A percentile compares a stretch with the other conserved stretches of the same genome.
Evolutionary conservation across 768 basidiomycete genomes (phyloP).

Genomic region (Suillus subluteus): DNA sequence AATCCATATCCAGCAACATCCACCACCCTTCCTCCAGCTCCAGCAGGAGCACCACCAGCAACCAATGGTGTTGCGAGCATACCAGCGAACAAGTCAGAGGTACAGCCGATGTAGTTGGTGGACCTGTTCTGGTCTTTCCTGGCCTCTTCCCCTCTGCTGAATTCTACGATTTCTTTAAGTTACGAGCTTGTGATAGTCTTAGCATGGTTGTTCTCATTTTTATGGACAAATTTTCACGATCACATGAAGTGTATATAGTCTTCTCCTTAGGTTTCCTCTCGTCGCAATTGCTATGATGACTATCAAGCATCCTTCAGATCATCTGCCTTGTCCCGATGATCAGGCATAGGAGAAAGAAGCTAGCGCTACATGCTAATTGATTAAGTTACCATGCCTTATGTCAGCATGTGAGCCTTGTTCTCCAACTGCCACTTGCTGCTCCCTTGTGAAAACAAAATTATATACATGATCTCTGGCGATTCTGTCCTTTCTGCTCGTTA

Average conservation of each 20-base stretch:
- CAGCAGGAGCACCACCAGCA: constrained; percentile 6
- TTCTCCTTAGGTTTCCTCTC: constrained; percentile 15
- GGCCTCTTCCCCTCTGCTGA: constrained; percentile 13
- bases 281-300: constrained; percentile 19
- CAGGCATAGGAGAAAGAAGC: not conserved
- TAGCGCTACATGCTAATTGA: not conserved
- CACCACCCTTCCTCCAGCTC: constrained; percentile 32
- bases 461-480: constrained; percentile 9
- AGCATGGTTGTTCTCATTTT: constrained; percentile 26
- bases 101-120: constrained; percentile 38
- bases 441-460: not conserved
- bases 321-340: not conserved
- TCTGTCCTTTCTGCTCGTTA: not conserved
- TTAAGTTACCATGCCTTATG: not conserved
- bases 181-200: constrained; percentile 1
- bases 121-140: not conserved
- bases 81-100: constrained; percentile 46
- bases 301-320: constrained; percentile 7
- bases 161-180: constrained; percentile 12
- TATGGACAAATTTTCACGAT: constrained; percentile 29
- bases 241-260: constrained; percentile 33
- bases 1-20: constrained; percentile 52
- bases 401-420: constrained; percentile 7
- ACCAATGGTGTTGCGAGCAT: constrained; percentile 45
- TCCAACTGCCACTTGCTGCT: not conserved